Evolutionary conservation across 768 basidiomycete genomes (phyloP), one percentile per base, ranked within the genome.

Genomic region (Kwoniella mangroviensis): DNA sequence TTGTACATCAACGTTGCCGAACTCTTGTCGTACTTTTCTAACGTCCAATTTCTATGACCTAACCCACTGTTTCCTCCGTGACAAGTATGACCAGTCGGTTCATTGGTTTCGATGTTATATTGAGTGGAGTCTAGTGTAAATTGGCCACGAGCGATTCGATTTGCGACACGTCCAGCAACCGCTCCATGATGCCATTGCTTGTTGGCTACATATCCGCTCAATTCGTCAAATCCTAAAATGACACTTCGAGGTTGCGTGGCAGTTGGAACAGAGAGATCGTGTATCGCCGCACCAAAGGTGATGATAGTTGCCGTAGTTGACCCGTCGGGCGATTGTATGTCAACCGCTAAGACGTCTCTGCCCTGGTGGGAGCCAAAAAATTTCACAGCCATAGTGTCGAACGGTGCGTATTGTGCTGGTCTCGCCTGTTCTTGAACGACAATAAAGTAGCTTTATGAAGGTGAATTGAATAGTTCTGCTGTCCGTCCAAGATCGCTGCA

Each of bases 181-280:
- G 67, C 67, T 13, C 67, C 67, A n/a, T 68, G 59, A 53, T 68
- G 67, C 67, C 67, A 68, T 45, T 60, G 43, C 28, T 58, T 22
- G 28, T 68, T 68, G 28, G 11, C 34, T 28, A 68, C 42, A 42
- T 68, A 54, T 19, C 59, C 67, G 19, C 40, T 42, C 2, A 60
- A 40, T 7, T 60, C 21, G 58, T 60, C 49, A 40, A 68, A 68
- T n/a, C 67, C 67, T 12, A 68, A 22, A 40, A 68, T 68, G 58
- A 68, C 67, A 41, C 59, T 60, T 61, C 67, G 40, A 4, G 24
- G 26, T 15, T 21, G 28, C 19, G 17, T 43, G 5, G 56, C 5
- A n/a, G 45, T 58, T 21, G 57, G 45, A n/a, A 68, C 67, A 13
- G 28, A 58, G 6, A 68, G 34, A 22, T 60, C 57, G 10, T 54